Base-by-base conservation (phyloP, 306 rosid genomes). In the Rosa chinensis region DNA sequence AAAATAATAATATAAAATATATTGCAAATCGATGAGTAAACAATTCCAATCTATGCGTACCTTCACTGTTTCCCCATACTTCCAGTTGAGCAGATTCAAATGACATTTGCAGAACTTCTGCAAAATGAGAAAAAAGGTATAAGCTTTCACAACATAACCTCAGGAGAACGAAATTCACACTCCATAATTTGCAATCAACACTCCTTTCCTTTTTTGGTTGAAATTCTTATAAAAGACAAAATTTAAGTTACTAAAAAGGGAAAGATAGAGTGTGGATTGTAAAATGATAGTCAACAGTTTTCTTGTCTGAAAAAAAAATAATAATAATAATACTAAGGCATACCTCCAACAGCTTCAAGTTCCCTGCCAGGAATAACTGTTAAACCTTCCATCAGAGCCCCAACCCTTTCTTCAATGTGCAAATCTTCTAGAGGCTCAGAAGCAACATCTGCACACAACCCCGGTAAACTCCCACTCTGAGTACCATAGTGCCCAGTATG, bases 321-420 rank as follows among this genome's bases (percentile, higher is more conserved):
- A 68, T 66, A 72, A 82, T 32, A 52, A 58, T 42, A 21, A 77
- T 77, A 37, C 64, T 53, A 59, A 71, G 73, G 66, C 85, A 64
- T 66, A 89, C 99, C 99, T 86, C 84, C 90, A 80, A 96, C 73
- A 61, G 91, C 87, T 86, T 96, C 94, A 72, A 89, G 88, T 81
- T 96, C 99, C 86, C 86, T 86, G 72, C 98, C 99, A 77, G 99
- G 98, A 89, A 82, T 80, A 85, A 90, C 88, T 81, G 93, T 82
- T 68, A 88, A 79, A 79, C 97, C 96, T 78, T 88, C 91, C 47
- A 93, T 81, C 66, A 96, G 84, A 82, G 88, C 83, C 69, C 77
- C 85, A 59, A 96, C 92, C 87, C 99, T 89, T 88, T 90, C 90
- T 84, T 96, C 99, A 72, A 96, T 93, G 82, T 52, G 85, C 77